Evolutionary conservation across 2,329 filamentous ascomycete genomes (phyloP).

Genomic region (Fusarium albosuccineum): DNA sequence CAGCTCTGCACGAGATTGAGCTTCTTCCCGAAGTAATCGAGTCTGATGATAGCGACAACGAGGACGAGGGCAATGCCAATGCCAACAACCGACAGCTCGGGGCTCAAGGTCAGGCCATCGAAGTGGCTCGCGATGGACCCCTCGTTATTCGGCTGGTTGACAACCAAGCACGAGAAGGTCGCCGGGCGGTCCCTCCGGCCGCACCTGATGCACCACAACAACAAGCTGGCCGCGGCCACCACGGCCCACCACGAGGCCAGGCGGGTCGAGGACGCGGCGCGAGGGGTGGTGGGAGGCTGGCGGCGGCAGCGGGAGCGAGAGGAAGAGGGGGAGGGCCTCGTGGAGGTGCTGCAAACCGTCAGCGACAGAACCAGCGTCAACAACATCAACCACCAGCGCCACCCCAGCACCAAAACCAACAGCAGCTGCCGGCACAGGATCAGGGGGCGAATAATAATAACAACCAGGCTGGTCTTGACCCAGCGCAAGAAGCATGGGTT

Average conservation of each 20-base stretch:
- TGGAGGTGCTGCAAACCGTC: constrained; percentile 43
- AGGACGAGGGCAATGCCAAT: constrained; percentile 42
- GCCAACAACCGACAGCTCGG: constrained; percentile 46
- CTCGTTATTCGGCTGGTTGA: constrained; percentile 67
- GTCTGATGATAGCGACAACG: constrained; percentile 51
- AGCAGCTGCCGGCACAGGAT: constrained; percentile 42
- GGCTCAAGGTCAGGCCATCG: constrained; percentile 51
- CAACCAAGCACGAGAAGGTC: constrained; percentile 49
- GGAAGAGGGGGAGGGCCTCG: constrained; percentile 47
- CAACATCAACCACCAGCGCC: constrained; percentile 20
- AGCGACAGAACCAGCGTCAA: constrained; percentile 41
- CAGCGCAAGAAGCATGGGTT: constrained; percentile 65
- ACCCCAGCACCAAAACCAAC: constrained; percentile 17
- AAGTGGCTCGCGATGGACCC: constrained; percentile 68
- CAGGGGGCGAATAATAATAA: constrained; percentile 30
- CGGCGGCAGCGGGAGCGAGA: constrained; percentile 29
- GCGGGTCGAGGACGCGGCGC: constrained; percentile 40
- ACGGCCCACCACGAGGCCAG: constrained; percentile 39
- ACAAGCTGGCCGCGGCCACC: constrained; percentile 45
- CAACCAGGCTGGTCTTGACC: constrained; percentile 55
- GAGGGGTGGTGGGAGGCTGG: constrained; percentile 34
- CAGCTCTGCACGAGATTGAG: constrained; percentile 33
- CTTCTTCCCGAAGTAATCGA: constrained; percentile 49
- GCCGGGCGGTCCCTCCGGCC: constrained; percentile 46
- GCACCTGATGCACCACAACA: constrained; percentile 48